phyloP scores from a whole-genome alignment of 2,329 filamentous ascomycete genomes.

The Graphium sp. region DNA sequence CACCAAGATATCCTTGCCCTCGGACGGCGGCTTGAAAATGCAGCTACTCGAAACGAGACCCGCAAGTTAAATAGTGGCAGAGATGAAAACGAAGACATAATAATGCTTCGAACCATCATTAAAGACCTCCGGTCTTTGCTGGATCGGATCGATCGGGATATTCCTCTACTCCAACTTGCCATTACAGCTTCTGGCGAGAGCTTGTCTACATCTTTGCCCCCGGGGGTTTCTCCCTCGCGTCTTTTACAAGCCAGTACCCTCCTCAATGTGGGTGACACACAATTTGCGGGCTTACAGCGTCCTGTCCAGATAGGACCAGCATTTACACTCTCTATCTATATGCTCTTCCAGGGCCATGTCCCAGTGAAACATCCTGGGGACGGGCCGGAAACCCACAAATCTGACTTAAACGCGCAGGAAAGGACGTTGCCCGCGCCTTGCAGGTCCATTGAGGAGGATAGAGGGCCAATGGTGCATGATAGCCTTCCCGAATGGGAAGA shows the following conservation, averaged over 20 bases:
- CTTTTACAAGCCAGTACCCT: conserved; percentile 87
- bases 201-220: conserved; percentile 61
- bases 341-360: conserved; percentile 77
- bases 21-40: conserved; percentile 56
- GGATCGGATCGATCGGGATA: conserved; percentile 69
- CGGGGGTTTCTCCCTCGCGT: conserved; percentile 76
- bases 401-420: too few relatives aligned
- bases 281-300: conserved; percentile 48
- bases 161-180: conserved; percentile 81
- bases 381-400: too few relatives aligned
- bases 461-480: too few relatives aligned
- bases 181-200: conserved; percentile 88
- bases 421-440: too few relatives aligned
- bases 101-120: conserved; percentile 56
- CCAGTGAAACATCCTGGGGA: not conserved
- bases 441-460: too few relatives aligned
- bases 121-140: conserved; percentile 61
- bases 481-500: too few relatives aligned
- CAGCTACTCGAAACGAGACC: conserved; percentile 44
- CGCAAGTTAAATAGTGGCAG: too few relatives aligned
- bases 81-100: conserved; percentile 13
- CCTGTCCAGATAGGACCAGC: conserved; percentile 73
- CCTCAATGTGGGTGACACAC: conserved; percentile 69
- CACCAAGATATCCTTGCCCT: conserved; percentile 70
- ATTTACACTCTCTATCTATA: conserved; percentile 80